Evolutionary conservation across 257 asterid genomes (phyloP), one percentile per base, ranked within the genome.

Genomic region (Osmanthus fragrans): DNA sequence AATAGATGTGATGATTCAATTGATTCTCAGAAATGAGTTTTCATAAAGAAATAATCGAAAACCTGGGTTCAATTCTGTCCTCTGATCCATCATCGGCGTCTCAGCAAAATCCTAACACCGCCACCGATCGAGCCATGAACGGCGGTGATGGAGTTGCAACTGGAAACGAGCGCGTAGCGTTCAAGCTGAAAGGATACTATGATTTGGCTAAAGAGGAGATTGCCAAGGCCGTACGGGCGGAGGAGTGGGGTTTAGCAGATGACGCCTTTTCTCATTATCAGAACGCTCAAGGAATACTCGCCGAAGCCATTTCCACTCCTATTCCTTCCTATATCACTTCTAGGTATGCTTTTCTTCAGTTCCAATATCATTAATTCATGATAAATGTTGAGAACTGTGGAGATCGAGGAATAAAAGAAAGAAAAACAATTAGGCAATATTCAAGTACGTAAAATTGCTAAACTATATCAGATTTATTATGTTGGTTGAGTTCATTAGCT

Each of bases 121-220:
- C 67, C 66, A 72, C 79, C 76, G 80, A 82, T 70, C 84, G 79
- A 56, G 80, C 81, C 68, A 91, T 92, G 97, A 92, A 87, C 85
- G 90, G 85, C 3, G 93, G 86, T 58, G 94, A 89, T 78, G 93
- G 87, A 12, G 92, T 90, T 63, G 82, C 90, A 68, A 90, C 93
- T 37, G 99, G 98, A 74, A 95, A 95, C 82, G 99, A 95, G 66
- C 92, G 99, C 77, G 83, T 90, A n/a, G 97, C 98, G 72, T 86
- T 80, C 73, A 95, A 95, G 92, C 75, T 95, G 69, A 93, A 93
- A 88, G 94, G 96, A 49, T 95, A 89, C 89, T 93, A 90, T 77
- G 93, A 91, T 75, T 88, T 93, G 92, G 98, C 97, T 19, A 93
- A 88, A 77, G 97, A 82, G 84, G 94, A 91, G 85, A 90, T 93